A percentile compares a stretch with the other conserved stretches of the same genome.
phyloP scores from a whole-genome alignment of 306 rosid genomes.

The Fragaria nilgerrensis region DNA sequence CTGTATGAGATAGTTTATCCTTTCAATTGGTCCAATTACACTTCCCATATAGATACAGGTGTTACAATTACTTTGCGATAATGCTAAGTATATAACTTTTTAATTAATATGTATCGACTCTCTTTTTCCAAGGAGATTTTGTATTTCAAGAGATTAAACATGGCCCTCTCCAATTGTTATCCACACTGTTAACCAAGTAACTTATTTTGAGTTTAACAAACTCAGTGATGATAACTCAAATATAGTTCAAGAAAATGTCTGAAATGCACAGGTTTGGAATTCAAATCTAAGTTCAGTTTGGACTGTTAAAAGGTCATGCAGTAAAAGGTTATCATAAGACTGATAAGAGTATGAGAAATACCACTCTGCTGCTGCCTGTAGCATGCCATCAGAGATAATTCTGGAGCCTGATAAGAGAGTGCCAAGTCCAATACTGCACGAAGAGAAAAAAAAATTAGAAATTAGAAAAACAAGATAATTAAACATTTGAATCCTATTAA shows the following conservation, averaged over 20 bases:
- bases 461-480: not conserved
- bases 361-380: constrained; percentile 99
- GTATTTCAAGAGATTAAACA: not conserved
- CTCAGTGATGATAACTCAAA: not conserved
- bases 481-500: constrained; percentile 1
- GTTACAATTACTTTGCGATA: not conserved
- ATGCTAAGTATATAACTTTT: not conserved
- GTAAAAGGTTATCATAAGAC: not conserved
- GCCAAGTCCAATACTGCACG: constrained; percentile 91
- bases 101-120: not conserved
- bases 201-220: not conserved
- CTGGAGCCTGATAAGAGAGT: constrained; percentile 88
- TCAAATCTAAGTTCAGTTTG: not conserved
- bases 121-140: not conserved
- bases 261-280: not conserved
- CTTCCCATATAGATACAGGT: not conserved
- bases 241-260: not conserved
- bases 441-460: not conserved
- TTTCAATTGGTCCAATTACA: not conserved
- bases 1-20: not conserved
- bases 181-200: not conserved
- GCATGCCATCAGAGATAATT: constrained; percentile 88
- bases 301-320: constrained; percentile 2
- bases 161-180: not conserved
- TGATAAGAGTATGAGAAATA: constrained; percentile 35